A percentile compares a stretch with the other conserved stretches of the same genome.
These are phyloP conservation scores for Cinnamomum chago DNA, from an alignment of 164 flowering plant genomes.

Conservation along the genomic window DNA sequence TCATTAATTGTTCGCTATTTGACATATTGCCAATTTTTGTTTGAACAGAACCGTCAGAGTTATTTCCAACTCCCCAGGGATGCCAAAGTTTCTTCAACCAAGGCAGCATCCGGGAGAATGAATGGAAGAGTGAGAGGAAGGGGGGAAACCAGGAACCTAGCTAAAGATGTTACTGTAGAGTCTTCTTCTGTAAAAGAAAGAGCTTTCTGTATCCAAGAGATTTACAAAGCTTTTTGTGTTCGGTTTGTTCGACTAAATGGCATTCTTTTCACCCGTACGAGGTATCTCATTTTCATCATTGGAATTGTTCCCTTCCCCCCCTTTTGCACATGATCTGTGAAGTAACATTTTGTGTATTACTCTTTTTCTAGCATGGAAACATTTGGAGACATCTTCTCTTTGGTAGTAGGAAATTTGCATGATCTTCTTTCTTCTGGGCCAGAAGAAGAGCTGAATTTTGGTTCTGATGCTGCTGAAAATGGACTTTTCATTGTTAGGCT, in stretches of 20 bases:
- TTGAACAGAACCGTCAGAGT: slow-evolving; percentile 78
- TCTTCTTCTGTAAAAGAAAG: slow-evolving; percentile 31
- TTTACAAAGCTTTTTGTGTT: slow-evolving; percentile 53
- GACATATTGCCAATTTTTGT: too few relatives aligned
- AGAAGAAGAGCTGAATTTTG: slow-evolving; percentile 66
- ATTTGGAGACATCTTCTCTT: slow-evolving; percentile 69
- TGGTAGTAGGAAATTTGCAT: slow-evolving; percentile 43
- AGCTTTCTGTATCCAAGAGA: slow-evolving; percentile 24
- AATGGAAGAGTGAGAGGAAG: slow-evolving; percentile 59
- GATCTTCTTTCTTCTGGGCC: slow-evolving; percentile 74
- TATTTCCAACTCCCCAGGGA: slow-evolving; percentile 23
- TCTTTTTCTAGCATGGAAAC: slow-evolving; percentile 66
- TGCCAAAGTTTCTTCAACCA: slow-evolving; percentile 20
- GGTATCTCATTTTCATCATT: slow-evolving; percentile 35
- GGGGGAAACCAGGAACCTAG: slow-evolving; percentile 37
- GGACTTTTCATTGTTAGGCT: slow-evolving; percentile 64
- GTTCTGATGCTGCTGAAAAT: slow-evolving; percentile 67
- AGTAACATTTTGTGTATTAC: neutral
- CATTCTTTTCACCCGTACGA: slow-evolving; percentile 87
- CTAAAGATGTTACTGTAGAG: slow-evolving; percentile 17
- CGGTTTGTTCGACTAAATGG: slow-evolving; percentile 90
- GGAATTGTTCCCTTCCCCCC: neutral
- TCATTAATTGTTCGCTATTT: too few relatives aligned
- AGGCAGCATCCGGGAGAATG: slow-evolving; percentile 17
- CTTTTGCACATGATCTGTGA: neutral